These are phyloP conservation scores for Penicillium diatomitis DNA, from an alignment of 495 filamentous ascomycete genomes.

Conservation along the genomic window DNA sequence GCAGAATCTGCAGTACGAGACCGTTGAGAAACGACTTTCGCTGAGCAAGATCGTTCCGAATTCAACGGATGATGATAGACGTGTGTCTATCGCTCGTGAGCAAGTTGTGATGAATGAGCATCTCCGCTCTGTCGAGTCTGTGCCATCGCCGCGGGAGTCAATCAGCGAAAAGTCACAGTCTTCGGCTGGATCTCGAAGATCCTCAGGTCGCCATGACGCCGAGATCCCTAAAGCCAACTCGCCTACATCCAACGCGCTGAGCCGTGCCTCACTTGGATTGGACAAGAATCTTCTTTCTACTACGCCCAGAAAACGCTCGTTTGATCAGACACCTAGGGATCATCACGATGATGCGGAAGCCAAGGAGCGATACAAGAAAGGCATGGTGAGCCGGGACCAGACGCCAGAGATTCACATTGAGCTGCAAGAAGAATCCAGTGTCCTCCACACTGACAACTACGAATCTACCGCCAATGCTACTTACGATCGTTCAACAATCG, in stretches of 20 bases:
- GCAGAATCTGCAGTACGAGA: background rate
- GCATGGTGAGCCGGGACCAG: conserved; percentile 15
- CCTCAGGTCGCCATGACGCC: background rate
- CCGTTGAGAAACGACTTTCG: background rate
- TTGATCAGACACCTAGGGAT: conserved; percentile 29
- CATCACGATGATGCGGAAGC: conserved; percentile 9
- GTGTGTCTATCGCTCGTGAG: background rate
- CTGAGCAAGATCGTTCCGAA: background rate
- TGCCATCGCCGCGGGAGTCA: background rate
- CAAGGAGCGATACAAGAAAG: conserved; percentile 27
- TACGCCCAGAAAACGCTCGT: conserved; percentile 32
- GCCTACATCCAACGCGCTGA: conserved; percentile 7
- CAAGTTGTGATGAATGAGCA: background rate
- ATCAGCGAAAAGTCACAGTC: background rate
- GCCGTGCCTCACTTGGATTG: conserved; percentile 8
- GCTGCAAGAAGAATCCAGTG: conserved; percentile 22
- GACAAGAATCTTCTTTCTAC: conserved; percentile 1
- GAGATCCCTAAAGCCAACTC: conserved; percentile 6
- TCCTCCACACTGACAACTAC: conserved; percentile 16
- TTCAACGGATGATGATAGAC: background rate
- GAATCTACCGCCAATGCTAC: conserved; percentile 9
- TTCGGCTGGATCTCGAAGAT: background rate
- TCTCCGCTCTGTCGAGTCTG: background rate
- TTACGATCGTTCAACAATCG: conserved; percentile 17
- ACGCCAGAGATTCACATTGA: conserved; percentile 23